These are phyloP conservation scores for Lolium multiflorum DNA, from an alignment of 176 grass and related monocot genomes.

Conservation along the genomic window DNA sequence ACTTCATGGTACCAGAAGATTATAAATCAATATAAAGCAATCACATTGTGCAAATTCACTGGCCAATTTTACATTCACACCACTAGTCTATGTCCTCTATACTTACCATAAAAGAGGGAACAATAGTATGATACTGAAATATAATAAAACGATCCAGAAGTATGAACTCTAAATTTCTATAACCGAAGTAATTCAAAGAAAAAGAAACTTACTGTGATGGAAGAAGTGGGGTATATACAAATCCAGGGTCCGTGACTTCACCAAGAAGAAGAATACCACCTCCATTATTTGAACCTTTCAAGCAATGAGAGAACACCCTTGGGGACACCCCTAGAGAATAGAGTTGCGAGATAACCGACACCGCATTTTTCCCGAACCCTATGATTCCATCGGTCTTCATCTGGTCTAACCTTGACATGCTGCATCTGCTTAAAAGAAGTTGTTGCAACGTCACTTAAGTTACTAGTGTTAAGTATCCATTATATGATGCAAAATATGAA, in stretches of 20 bases:
- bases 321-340: conserved; percentile 63
- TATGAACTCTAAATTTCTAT: not conserved
- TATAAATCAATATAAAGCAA: not conserved
- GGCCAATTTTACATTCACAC: not conserved
- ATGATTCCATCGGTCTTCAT: conserved; percentile 86
- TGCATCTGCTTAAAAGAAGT: conserved; percentile 65
- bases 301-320: conserved; percentile 87
- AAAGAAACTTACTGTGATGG: conserved; percentile 75
- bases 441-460: not conserved
- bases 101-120: not conserved
- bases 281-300: conserved; percentile 81
- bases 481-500: not conserved
- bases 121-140: not conserved
- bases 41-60: not conserved
- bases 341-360: conserved; percentile 84
- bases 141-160: conserved; percentile 11
- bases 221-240: conserved; percentile 86
- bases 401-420: conserved; percentile 73
- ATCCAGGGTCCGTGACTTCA: conserved; percentile 70
- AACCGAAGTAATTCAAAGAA: conserved; percentile 16
- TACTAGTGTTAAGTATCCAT: not conserved
- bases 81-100: not conserved
- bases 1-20: not conserved
- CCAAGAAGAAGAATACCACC: conserved; percentile 91
- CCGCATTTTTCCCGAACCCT: conserved; percentile 77